These are phyloP conservation scores for Nasturtium officinale DNA, from an alignment of 345 rosid species.

Conservation along the genomic window DNA sequence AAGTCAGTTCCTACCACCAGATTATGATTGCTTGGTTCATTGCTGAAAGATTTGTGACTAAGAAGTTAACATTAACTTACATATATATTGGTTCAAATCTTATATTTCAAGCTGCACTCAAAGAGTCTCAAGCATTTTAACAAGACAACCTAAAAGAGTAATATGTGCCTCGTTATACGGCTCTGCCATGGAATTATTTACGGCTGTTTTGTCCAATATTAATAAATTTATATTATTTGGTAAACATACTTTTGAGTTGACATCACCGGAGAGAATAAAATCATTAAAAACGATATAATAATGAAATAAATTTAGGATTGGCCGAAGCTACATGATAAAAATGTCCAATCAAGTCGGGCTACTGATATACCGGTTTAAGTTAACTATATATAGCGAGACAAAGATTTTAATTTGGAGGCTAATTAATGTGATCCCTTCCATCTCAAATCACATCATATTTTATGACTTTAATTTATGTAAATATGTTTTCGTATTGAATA, in stretches of 20 bases:
- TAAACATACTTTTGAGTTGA: slow-evolving; percentile 32
- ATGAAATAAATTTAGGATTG: slow-evolving; percentile 23
- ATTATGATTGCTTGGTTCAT: too few species aligned
- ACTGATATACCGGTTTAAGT: slow-evolving; percentile 37
- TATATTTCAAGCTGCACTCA: slow-evolving; percentile 1
- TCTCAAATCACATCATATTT: slow-evolving; percentile 25
- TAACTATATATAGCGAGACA: slow-evolving; percentile 39
- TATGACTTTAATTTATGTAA: neutral
- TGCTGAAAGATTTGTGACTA: neutral
- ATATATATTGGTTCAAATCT: neutral
- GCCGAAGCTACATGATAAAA: slow-evolving; percentile 27
- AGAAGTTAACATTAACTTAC: neutral
- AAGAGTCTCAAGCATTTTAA: slow-evolving; percentile 25
- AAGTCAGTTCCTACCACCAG: too few species aligned
- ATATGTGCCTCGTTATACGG: slow-evolving; percentile 28
- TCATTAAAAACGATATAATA: slow-evolving; percentile 6
- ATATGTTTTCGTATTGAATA: neutral
- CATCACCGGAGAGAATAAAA: slow-evolving; percentile 23
- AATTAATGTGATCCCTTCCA: slow-evolving; percentile 15
- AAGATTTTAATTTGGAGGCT: slow-evolving; percentile 3
- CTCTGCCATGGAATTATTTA: slow-evolving; percentile 20
- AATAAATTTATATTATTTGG: slow-evolving; percentile 2
- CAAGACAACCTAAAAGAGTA: slow-evolving; percentile 25
- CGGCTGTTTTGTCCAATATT: slow-evolving; percentile 16
- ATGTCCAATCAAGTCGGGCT: slow-evolving; percentile 46